Percentiles rank a stretch among this genome's conserved stretches.
Evolutionary conservation across 202 grass and related monocot species (phyloP).

Genomic region (Schoenoplectus triqueter): DNA sequence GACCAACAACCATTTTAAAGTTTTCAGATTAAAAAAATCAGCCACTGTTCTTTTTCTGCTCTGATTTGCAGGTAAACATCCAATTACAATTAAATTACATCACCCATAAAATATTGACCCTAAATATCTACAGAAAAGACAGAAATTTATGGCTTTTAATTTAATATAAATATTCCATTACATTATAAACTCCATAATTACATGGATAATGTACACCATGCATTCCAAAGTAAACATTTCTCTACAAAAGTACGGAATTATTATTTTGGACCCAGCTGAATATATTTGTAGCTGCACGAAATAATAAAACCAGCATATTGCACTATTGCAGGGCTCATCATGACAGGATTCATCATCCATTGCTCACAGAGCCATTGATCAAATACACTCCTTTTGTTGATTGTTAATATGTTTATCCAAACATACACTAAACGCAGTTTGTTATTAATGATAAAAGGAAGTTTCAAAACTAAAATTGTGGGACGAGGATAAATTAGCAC

Average conservation of each 20-base stretch:
- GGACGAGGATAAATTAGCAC: background rate
- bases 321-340: background rate
- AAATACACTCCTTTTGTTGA: background rate
- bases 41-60: background rate
- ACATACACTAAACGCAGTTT: background rate
- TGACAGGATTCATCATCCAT: background rate
- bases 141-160: background rate
- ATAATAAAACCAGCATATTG: background rate
- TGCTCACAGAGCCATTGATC: background rate
- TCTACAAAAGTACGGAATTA: background rate
- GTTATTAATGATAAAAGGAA: background rate
- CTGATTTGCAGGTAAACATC: constrained; percentile 8
- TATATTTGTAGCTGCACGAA: background rate
- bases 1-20: background rate
- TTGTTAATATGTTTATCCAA: background rate
- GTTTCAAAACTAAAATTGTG: background rate
- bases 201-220: too few relatives aligned
- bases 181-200: background rate
- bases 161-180: background rate
- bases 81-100: constrained; percentile 8
- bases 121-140: background rate
- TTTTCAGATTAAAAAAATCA: background rate
- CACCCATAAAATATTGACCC: background rate
- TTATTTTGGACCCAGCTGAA: background rate
- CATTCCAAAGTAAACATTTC: background rate